Evolutionary conservation across 73 alveolate genomes (phyloP).

Genomic region (Uronychia setigera): DNA sequence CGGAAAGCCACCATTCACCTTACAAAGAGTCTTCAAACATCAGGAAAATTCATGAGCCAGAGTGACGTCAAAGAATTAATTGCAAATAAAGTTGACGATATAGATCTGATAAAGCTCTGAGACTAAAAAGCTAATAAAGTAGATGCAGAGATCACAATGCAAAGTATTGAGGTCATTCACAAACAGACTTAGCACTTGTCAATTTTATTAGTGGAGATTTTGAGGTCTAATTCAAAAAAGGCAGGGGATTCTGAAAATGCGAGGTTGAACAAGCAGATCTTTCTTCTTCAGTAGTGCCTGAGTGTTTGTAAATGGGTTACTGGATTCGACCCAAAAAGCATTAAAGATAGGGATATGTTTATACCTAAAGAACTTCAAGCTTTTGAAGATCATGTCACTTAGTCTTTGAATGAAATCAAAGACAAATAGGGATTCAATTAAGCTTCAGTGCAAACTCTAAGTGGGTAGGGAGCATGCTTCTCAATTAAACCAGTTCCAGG

Average conservation of each 20-base stretch:
- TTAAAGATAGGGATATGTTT: neutral
- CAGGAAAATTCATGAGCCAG: neutral
- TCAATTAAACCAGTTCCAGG: too few species aligned
- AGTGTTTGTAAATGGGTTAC: neutral
- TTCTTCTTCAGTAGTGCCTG: neutral
- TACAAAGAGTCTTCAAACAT: neutral
- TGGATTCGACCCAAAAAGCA: neutral
- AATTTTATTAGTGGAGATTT: slow-evolving; percentile 4
- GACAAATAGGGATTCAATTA: too few species aligned
- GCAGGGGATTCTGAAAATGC: neutral
- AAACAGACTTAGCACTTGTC: slow-evolving; percentile 10
- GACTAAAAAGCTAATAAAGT: slow-evolving; percentile 11
- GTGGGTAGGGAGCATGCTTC: neutral
- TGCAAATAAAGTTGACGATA: slow-evolving; percentile 10
- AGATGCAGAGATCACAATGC: slow-evolving; percentile 21
- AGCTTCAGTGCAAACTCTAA: neutral
- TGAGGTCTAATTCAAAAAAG: neutral
- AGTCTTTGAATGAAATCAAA: neutral
- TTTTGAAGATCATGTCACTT: neutral
- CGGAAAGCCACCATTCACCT: slow-evolving; percentile 34
- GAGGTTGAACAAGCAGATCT: neutral
- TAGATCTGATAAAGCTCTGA: neutral
- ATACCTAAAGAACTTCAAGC: neutral
- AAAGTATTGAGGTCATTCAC: slow-evolving; percentile 26
- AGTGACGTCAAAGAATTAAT: slow-evolving; percentile 6